phyloP scores from a whole-genome alignment of 75 land plant genomes.

The Isoetes taiwanensis region DNA sequence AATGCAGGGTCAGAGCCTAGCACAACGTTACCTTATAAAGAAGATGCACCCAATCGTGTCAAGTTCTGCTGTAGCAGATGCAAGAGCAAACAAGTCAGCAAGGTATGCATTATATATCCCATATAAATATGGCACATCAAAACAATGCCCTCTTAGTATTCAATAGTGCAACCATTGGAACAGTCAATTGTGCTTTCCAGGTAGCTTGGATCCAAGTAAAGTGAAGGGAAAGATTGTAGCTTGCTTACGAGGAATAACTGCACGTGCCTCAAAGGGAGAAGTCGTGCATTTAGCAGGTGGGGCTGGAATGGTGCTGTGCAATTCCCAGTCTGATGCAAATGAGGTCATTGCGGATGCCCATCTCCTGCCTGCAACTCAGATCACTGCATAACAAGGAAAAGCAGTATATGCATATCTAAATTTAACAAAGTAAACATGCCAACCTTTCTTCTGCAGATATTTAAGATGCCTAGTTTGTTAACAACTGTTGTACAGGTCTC shows the following conservation, averaged over 20 bases:
- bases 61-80: no score
- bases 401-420: conserved; percentile 35
- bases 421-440: conserved; percentile 13
- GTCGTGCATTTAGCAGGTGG: conserved; percentile 32
- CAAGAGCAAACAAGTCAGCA: no score
- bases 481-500: no score
- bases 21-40: no score
- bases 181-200: conserved; percentile 22
- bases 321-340: conserved; percentile 17
- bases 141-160: no score
- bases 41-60: no score
- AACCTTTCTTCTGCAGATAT: no score
- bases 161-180: no score
- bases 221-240: conserved; percentile 47
- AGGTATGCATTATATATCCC: no score
- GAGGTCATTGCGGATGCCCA: conserved; percentile 35
- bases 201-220: conserved; percentile 36
- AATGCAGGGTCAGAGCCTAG: no score
- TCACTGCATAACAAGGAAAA: conserved; percentile 21
- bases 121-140: no score
- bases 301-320: conserved; percentile 41
- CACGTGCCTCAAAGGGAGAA: conserved; percentile 33
- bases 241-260: conserved; percentile 32
- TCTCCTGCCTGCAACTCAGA: conserved; percentile 39
- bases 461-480: no score